Evolutionary conservation across 441 rosid species (phyloP), one percentile per base, ranked within the genome.

Genomic region (Geranium incanum): DNA sequence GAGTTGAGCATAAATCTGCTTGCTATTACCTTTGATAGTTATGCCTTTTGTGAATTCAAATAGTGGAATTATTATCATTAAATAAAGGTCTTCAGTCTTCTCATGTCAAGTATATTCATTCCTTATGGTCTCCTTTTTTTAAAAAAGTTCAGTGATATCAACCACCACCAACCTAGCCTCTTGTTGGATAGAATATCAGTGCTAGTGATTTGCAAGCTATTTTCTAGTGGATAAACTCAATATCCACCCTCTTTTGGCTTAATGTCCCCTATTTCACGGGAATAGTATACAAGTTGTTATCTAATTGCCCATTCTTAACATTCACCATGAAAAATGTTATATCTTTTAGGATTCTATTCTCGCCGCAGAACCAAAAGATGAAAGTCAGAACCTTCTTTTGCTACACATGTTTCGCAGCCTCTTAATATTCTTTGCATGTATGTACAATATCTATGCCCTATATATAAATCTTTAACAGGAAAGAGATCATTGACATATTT

Each of bases 71-170:
- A 52, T 5, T 3, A 13, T 15, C 59, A 52, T 52, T 15, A 52
- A 52, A n/a, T 15, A 52, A 52, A 52, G 59, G 59, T 52, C 59
- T 52, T 52, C 59, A 13, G 59, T n/a, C 59, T 52, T 52, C 59
- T 5, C 4, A n/a, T 52, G 18, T 52, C 59, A 13, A 52, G 59
- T 52, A 13, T 52, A 52, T 60, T 60, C 12, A 19, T 19, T 21
- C 12, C 4, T 60, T 6, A 7, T 18, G 28, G 11, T 60, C 65
- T 60, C 65, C 65, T 11, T 19, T 18, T 28, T 18, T 21, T 5
- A 3, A n/a, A 13, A 15, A 6, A n/a, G n/a, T 21, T 60, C 3
- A 60, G 23, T 21, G 66, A 19, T 21, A 60, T 11, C 6, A 23
- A 9, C 66, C 37, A 62, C 13, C 15, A 45, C 52, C 66, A n/a